A percentile compares a stretch with the other conserved stretches of the same genome.
phyloP scores from a whole-genome alignment of 768 basidiomycete species.

The Phanerodontia chrysosporium region DNA sequence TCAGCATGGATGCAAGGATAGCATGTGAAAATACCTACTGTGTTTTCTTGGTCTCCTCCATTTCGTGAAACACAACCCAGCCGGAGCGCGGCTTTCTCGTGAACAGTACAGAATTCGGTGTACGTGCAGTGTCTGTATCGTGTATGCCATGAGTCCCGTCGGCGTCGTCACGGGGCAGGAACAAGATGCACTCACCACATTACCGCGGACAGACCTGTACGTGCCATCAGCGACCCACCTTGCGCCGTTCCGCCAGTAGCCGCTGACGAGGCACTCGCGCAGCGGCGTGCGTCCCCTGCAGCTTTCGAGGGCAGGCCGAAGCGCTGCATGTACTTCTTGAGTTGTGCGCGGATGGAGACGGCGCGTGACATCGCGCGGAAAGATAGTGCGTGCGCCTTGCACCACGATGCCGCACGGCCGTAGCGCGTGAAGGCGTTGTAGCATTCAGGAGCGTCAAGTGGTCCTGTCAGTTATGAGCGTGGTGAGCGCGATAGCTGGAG shows the following conservation, averaged over 20 bases:
- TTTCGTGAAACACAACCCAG: conserved; percentile 94
- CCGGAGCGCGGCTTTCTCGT: conserved; percentile 86
- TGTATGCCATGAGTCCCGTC: too few species aligned
- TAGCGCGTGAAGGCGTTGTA: conserved; percentile 91
- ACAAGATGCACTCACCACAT: conserved; percentile 59
- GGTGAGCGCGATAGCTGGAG: neutral
- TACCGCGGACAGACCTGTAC: conserved; percentile 83
- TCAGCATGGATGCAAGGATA: neutral
- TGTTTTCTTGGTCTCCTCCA: conserved; percentile 94
- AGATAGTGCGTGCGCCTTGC: conserved; percentile 86
- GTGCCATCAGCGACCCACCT: conserved; percentile 91
- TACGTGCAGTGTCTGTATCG: conserved; percentile 78
- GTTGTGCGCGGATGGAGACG: conserved; percentile 89
- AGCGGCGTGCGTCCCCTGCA: conserved; percentile 85
- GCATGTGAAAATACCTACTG: conserved; percentile 52
- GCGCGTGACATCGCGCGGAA: conserved; percentile 93
- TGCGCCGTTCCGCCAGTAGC: conserved; percentile 93
- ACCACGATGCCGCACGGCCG: conserved; percentile 87
- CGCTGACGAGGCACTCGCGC: conserved; percentile 84
- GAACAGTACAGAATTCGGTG: conserved; percentile 92
- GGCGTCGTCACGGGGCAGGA: too few species aligned
- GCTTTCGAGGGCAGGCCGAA: conserved; percentile 80
- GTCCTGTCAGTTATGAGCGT: conserved; percentile 49
- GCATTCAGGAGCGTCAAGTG: conserved; percentile 62
- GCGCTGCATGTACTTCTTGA: conserved; percentile 91